Evolutionary conservation across 495 filamentous ascomycete species (phyloP).

Genomic region (Neurospora hispaniola): DNA sequence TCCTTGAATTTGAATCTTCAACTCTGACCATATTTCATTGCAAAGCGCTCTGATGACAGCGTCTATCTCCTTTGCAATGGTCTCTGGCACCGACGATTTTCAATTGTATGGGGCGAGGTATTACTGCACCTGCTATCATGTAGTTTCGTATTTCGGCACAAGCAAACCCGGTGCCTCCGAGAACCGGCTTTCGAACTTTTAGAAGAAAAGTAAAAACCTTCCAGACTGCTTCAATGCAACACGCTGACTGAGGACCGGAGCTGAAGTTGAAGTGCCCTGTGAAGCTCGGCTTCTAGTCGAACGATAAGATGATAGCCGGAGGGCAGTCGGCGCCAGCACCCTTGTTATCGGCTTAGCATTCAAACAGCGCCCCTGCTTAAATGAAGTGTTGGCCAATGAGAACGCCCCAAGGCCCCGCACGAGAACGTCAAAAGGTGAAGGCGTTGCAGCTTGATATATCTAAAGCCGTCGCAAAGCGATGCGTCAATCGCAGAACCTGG

Average conservation of each 20-base stretch:
- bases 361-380: not conserved
- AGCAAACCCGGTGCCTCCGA: not conserved
- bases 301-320: not conserved
- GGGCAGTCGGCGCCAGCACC: not conserved
- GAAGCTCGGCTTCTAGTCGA: not conserved
- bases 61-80: not conserved
- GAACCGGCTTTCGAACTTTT: not conserved
- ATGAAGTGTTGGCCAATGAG: constrained; percentile 14
- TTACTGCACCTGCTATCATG: not conserved
- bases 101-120: too few relatives aligned
- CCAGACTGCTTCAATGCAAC: not conserved
- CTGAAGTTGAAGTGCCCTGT: not conserved
- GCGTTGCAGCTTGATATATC: not conserved
- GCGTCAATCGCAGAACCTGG: not conserved
- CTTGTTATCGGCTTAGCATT: not conserved
- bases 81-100: not conserved
- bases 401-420: not conserved
- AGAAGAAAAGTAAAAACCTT: not conserved
- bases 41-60: not conserved
- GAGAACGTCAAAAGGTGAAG: constrained; percentile 3
- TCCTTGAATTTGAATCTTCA: not conserved
- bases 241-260: not conserved
- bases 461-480: constrained; percentile 24
- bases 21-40: not conserved
- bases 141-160: not conserved